Base-by-base conservation (phyloP, 164 flowering plant species). In the Nymphaea thermarum region DNA sequence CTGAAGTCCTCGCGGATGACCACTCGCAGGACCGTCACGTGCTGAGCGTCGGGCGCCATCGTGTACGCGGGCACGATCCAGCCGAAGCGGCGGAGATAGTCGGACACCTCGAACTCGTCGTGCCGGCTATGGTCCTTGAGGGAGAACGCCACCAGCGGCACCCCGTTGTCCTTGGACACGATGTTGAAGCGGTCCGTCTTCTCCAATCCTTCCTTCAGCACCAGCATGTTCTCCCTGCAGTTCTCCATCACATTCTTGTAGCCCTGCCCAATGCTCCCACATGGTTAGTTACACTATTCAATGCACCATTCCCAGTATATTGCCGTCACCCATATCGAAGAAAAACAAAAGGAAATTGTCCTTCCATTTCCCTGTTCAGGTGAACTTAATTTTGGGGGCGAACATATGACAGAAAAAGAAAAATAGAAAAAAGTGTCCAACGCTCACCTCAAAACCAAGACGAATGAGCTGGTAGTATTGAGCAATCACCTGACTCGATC, bases 1-100 rank as follows among this genome's bases (percentile, higher is more conserved):
- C 85, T 84, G 74, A 88, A 87, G 63, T 90, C 96, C 59, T 86
- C 91, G 11, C 96, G 67, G 2, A 90, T 71, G 8, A 90, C 96
- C 3, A 88, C 86, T 2, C 91, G 78, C 1, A 87, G 81, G 42
- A 87, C 89, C 2, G 91, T 82, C 4, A 85, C 68, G 66, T 83
- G 83, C 60, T 87, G 71, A 0, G 91, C 91, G 63, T 86, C 74
- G 0, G 89, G 67, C 1, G 91, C 84, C 91, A 86, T 84, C 1
- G 88, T 83, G 77, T 84, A 85, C 64, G 78, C 78, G 10, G 75
- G 76, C 14, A 76, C 75, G 43, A 76, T 72, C 75, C 75, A 76
- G 41, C 78, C 78, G 45, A 69, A 61, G 68, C 70, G 47, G 61
- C 78, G 63, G 60, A 76, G 65, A 66, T 71, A 74, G 66, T 72